Evolutionary conservation across 345 rosid genomes (phyloP).

Genomic region (Durio zibethinus): DNA sequence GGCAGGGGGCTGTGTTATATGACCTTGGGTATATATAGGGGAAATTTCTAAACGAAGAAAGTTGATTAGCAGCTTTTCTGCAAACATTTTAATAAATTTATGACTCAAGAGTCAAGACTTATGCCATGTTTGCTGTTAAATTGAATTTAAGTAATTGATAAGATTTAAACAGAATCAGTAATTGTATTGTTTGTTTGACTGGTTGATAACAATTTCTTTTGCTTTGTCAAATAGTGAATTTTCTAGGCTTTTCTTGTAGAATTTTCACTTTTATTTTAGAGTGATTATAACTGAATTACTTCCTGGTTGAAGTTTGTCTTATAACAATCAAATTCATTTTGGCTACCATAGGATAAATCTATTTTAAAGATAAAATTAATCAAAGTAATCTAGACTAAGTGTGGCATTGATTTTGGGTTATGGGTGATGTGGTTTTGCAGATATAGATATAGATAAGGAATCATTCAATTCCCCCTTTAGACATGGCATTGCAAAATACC

Average conservation of each 20-base stretch:
- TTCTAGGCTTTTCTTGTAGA: background rate
- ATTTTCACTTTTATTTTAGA: background rate
- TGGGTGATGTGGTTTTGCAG: background rate
- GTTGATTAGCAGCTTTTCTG: conserved; percentile 2
- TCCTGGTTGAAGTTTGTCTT: background rate
- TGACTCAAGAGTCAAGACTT: background rate
- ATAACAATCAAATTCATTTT: conserved; percentile 5
- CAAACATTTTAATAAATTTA: background rate
- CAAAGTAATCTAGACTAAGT: background rate
- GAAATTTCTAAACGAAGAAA: background rate
- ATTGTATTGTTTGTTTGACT: background rate
- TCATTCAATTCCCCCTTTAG: background rate
- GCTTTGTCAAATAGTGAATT: background rate
- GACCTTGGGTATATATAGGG: background rate
- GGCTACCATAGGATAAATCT: background rate
- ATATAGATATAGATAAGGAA: conserved; percentile 7
- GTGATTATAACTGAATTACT: background rate
- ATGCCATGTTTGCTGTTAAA: background rate
- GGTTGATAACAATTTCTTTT: background rate
- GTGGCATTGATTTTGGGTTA: background rate
- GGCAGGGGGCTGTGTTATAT: conserved; percentile 10
- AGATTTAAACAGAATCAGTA: background rate
- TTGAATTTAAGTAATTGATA: conserved; percentile 4
- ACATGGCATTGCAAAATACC: conserved; percentile 3
- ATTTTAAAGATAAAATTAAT: background rate